A percentile compares a stretch with the other conserved stretches of the same genome.
Evolutionary conservation across 306 rosid species (phyloP).

Genomic region (Vigna nakashimae): DNA sequence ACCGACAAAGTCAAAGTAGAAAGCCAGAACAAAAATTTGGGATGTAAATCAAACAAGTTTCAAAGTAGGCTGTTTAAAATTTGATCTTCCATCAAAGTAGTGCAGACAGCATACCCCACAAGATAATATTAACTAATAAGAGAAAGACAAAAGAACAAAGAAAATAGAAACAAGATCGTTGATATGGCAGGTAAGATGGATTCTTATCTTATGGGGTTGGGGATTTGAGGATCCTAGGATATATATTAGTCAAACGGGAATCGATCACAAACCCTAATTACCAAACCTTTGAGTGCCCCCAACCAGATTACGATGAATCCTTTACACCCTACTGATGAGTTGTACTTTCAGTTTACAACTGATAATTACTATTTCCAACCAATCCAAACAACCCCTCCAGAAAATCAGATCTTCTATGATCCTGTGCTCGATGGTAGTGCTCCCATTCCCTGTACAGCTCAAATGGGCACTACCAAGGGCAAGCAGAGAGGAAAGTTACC

Average conservation of each 20-base stretch:
- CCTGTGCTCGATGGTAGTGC: constrained; percentile 27
- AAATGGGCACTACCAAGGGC: constrained; percentile 7
- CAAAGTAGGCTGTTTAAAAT: not conserved
- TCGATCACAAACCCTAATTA: constrained; percentile 47
- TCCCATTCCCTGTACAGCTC: not conserved
- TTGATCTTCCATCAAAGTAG: not conserved
- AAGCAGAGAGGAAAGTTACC: constrained; percentile 34
- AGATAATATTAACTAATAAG: constrained; percentile 14
- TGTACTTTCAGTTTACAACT: constrained; percentile 46
- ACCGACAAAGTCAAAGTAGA: constrained; percentile 14
- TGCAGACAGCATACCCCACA: constrained; percentile 38
- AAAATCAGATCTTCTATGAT: constrained; percentile 53
- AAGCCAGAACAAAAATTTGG: not conserved
- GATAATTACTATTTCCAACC: constrained; percentile 46
- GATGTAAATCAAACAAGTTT: not conserved
- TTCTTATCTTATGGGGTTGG: constrained; percentile 21
- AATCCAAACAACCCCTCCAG: constrained; percentile 42
- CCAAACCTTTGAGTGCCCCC: constrained; percentile 3
- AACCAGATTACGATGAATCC: constrained; percentile 50
- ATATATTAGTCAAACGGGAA: constrained; percentile 11
- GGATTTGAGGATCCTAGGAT: constrained; percentile 37
- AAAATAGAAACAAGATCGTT: constrained; percentile 22
- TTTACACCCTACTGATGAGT: constrained; percentile 52
- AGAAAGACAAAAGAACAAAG: not conserved
- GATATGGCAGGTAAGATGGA: constrained; percentile 38